Evolutionary conservation across 257 asterid species (phyloP).

Genomic region (Galeopsis tetrahit): DNA sequence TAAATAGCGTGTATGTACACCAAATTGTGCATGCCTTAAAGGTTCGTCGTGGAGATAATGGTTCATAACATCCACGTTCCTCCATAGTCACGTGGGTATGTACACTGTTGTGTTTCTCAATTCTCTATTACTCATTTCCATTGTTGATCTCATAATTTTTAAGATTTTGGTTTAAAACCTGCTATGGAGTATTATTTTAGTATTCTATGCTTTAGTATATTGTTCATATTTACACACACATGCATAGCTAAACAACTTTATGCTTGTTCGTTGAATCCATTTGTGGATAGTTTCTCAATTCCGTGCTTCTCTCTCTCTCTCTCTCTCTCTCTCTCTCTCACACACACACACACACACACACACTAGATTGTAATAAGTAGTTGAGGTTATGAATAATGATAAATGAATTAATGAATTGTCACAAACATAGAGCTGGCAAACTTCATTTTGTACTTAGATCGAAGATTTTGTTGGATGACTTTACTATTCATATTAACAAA

Average conservation of each 20-base stretch:
- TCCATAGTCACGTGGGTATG: not conserved
- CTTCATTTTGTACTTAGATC: not conserved
- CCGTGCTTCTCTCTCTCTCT: not conserved
- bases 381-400: not conserved
- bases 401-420: not conserved
- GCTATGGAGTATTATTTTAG: not conserved
- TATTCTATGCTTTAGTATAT: not conserved
- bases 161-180: not conserved
- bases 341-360: too few species aligned
- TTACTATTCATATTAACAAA: not conserved
- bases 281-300: not conserved
- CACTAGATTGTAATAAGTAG: not conserved
- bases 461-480: not conserved
- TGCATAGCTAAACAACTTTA: not conserved
- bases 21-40: not conserved
- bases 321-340: not conserved
- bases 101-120: not conserved
- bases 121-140: slow-evolving; percentile 1
- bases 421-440: not conserved
- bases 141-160: not conserved
- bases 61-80: slow-evolving; percentile 15
- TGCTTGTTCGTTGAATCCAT: not conserved
- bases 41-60: slow-evolving; percentile 15
- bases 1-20: not conserved
- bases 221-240: not conserved